Base-by-base conservation (phyloP, 805 yeast genomes). In the Saccharomycopsis javanensis region DNA sequence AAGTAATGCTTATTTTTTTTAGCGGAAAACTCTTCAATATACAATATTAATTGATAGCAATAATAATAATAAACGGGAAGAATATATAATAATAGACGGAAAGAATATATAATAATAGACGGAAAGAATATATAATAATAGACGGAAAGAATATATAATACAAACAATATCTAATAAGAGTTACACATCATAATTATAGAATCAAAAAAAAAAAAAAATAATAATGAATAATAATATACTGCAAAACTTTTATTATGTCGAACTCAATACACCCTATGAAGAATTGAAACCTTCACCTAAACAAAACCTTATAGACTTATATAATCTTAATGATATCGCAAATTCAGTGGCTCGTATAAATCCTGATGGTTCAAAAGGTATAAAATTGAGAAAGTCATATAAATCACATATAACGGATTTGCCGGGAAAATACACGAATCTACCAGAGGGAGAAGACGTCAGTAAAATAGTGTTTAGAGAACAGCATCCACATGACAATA, bases 331-430 rank as follows among this genome's bases (percentile, higher is more conserved):
- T 42, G 78, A 76, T 1, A 72, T 91, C 13, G 87, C 96, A 0
- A 75, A 79, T 56, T 83, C 96, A 3, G 85, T 94, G 48, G 96
- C 97, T 1, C 79, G 99, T 66, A 78, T 85, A 10, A 90, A 88
- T 65, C 84, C 89, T 1, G 95, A 86, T 65, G 96, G 97, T 0
- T 79, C 94, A 0, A 90, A 88, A 64, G 97, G 96, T 56, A 90
- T 90, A 38, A 94, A 94, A 71, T 78, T 94, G 56, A 79, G 99
- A 64, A 94, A 94, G 71, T 89, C 97, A 0, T 94, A 94, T 72
- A 94, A 94, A 69, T 90, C 91, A 62, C 98, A 92, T 68, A 86
- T 94, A 13, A 76, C 79, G 38, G 97, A 91, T 63, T 73, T 94
- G 30, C 87, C 96, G 0, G 97, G 91, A 1, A 85, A 83, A 66